Conservation (phyloP, 2,329 filamentous ascomycete genomes). For the Diaporthe citri region DNA sequence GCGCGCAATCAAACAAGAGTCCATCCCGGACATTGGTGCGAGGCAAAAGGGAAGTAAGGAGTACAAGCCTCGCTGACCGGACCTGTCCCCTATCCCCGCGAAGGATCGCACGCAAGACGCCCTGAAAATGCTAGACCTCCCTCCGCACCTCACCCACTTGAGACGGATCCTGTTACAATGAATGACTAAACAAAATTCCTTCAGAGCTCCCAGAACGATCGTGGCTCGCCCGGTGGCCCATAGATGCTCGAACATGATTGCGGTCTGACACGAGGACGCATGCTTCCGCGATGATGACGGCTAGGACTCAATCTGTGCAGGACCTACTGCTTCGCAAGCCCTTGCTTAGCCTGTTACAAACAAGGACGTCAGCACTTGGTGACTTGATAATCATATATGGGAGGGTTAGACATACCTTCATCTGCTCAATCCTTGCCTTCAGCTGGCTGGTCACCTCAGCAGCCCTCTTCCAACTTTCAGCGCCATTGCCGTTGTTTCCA, state of each 20-base stretch:
- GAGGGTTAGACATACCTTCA: slow-evolving; percentile 75
- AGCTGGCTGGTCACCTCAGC: slow-evolving; percentile 98
- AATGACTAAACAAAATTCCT: slow-evolving; percentile 16
- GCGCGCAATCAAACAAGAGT: slow-evolving; percentile 15
- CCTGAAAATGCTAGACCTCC: slow-evolving; percentile 34
- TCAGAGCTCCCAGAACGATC: slow-evolving; percentile 32
- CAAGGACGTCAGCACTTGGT: not conserved
- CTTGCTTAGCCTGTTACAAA: slow-evolving; percentile 38
- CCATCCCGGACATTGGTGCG: slow-evolving; percentile 7
- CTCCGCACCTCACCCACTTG: not conserved
- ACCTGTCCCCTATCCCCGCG: not conserved
- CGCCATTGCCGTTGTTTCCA: slow-evolving; percentile 62
- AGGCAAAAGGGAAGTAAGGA: not conserved
- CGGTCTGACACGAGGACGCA: slow-evolving; percentile 4
- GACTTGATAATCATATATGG: not conserved
- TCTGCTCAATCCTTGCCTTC: slow-evolving; percentile 97
- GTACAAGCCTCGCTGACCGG: not conserved
- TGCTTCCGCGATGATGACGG: slow-evolving; percentile 28
- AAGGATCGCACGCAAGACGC: slow-evolving; percentile 31
- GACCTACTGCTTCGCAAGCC: slow-evolving; percentile 42
- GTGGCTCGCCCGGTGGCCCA: slow-evolving; percentile 24
- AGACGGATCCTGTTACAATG: slow-evolving; percentile 13
- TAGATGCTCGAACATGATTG: slow-evolving; percentile 23
- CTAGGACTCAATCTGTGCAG: slow-evolving; percentile 36
- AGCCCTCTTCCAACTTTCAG: slow-evolving; percentile 96